Base-by-base conservation (phyloP, 345 rosid species). In the Citrus cavaleriei region DNA sequence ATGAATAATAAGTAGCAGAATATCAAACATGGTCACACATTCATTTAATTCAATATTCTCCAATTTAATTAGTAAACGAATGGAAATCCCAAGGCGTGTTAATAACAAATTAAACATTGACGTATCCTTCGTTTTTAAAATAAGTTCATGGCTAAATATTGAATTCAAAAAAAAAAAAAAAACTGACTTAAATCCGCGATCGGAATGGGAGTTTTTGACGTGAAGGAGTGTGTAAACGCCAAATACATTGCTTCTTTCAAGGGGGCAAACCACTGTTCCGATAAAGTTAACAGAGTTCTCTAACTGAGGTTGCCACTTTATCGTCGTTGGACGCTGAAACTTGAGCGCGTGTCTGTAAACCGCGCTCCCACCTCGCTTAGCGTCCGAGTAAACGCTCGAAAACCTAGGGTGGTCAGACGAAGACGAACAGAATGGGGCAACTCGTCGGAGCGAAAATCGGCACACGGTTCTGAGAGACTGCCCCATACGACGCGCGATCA, bases 271-370 rank as follows among this genome's bases (percentile, higher is more conserved):
- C 38, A 92, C 88, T 37, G 86, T 77, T 34, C 99, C 96, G 64
- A 91, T 86, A 13, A 93, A 85, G 78, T 85, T 87, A 16, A 81
- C 86, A 25, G 86, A 83, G 86, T 93, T 95, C 3, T 46, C 73
- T 69, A 83, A 81, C 68, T 55, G 58, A 34, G 73, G 75, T 8
- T 79, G 73, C 80, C 87, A 76, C 69, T 6, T 4, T 19, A 87
- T 75, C 12, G 88, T 80, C 28, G 87, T 68, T 6, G 99, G 98
- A 67, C 89, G 88, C 84, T 90, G 91, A 80, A 75, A 84, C 67
- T 82, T 77, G 81, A 93, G 93, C 24, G 81, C 86, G 25, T 81
- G 90, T 24, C 73, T 84, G 68, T 89, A 89, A 70, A 82, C 80
- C 37, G 83, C 70, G 72, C 92, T 91, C 8, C 86, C 89, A 30